Conservation (phyloP, 805 yeast genomes). For the Cephaloascus fragrans region DNA sequence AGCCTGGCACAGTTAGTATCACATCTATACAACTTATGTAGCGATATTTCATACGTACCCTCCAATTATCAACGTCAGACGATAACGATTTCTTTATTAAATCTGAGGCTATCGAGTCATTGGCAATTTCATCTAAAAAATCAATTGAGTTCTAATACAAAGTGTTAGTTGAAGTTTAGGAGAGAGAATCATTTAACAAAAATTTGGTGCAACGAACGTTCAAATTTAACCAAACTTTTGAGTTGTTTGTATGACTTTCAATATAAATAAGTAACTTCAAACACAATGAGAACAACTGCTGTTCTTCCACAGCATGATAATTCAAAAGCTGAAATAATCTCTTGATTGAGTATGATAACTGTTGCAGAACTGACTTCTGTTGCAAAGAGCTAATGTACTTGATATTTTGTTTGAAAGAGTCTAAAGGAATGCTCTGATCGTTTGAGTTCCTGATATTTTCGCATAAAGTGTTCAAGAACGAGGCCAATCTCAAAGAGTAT, state of each 20-base stretch:
- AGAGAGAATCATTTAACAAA: too few species aligned
- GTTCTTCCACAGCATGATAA: not conserved
- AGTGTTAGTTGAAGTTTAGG: too few species aligned
- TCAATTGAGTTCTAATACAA: not conserved
- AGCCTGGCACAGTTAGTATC: too few species aligned
- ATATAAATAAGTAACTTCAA: not conserved
- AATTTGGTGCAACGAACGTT: not conserved
- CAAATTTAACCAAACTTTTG: not conserved
- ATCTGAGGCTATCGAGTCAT: not conserved
- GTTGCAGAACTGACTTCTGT: not conserved
- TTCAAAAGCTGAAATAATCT: not conserved
- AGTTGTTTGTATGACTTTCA: too few species aligned
- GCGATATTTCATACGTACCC: not conserved
- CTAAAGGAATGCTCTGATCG: not conserved
- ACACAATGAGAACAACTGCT: not conserved
- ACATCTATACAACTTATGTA: too few species aligned
- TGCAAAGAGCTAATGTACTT: not conserved
- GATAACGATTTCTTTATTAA: not conserved
- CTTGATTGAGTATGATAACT: not conserved
- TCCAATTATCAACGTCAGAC: not conserved
- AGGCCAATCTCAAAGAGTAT: too few species aligned
- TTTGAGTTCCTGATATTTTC: not conserved
- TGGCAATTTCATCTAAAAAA: not conserved
- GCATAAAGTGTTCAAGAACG: too few species aligned
- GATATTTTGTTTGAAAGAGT: not conserved